Evolutionary conservation across 2,329 filamentous ascomycete species (phyloP), one percentile per base, ranked within the genome.

Genomic region (Botrytis fragariae): DNA sequence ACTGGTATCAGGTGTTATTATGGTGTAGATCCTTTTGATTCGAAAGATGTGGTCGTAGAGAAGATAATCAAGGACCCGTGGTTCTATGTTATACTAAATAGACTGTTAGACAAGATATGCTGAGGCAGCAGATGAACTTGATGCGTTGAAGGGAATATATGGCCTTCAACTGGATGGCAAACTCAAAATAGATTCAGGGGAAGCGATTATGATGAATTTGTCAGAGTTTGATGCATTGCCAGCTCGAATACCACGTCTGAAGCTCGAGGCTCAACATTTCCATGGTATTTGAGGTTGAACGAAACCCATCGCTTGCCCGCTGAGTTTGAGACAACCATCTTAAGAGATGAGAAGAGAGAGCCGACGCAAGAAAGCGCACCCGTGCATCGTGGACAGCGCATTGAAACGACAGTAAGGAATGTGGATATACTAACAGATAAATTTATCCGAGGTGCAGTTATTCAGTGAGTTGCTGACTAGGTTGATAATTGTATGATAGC

Each of bases 191-290:
- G 12, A 32, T 48, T 39, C 35, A 64, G 42, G 59, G 35, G 59
- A 62, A 65, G 59, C 61, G 61, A 65, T 37, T 18, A 32, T 9
- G 22, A 39, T 5, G 37, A 62, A 39, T 25, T 32, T 45, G 18
- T 20, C 32, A 25, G 35, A 64, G 25, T 39, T 51, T 39, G 35
- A 64, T 37, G 69, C 69, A 65, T 65, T 65, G 59, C 69, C 59
- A 71, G 59, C 69, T 64, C 44, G 32, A 48, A 12, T n/a, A 64
- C 42, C 57, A 63, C 69, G 32, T 51, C 35, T 57, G 39, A 42
- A 39, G 16, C 25, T 39, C 35, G 16, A 14, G 48, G n/a, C 16
- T 44, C n/a, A 37, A 48, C 16, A 48, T 25, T n/a, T 42, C 18
- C 8, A 54, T 64, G 37, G 69, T 14, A 10, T 64, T 32, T 18